Conservation (phyloP, 106 monocot genomes). For the Narthecium ossifragum region DNA sequence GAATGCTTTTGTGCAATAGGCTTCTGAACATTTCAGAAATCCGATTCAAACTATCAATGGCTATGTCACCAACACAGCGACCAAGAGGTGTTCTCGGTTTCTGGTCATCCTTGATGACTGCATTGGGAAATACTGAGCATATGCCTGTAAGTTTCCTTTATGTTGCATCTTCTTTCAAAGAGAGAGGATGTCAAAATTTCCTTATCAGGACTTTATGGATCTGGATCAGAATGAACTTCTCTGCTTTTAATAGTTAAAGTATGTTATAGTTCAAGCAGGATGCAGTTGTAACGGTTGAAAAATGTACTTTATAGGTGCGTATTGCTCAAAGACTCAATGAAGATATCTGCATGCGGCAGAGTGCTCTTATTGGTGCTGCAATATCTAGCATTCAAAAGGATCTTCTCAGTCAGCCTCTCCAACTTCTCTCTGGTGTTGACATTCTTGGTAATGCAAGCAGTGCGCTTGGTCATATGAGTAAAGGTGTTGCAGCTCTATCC, state of each 20-base stretch:
- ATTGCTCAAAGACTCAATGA: constrained; percentile 72
- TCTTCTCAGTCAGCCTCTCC: constrained; percentile 88
- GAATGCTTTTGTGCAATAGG: constrained; percentile 16
- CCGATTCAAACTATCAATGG: constrained; percentile 87
- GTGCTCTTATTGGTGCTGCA: constrained; percentile 65
- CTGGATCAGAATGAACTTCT: background rate
- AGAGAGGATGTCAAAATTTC: too few relatives aligned
- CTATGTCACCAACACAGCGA: constrained; percentile 88
- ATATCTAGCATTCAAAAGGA: constrained; percentile 84
- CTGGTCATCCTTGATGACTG: constrained; percentile 98
- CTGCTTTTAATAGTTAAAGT: background rate
- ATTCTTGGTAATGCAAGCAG: constrained; percentile 97
- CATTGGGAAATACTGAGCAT: constrained; percentile 92
- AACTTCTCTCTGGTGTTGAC: constrained; percentile 93
- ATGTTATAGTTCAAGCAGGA: background rate
- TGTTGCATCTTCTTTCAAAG: too few relatives aligned
- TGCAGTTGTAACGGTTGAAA: background rate
- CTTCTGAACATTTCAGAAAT: constrained; percentile 87
- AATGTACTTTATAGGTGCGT: constrained; percentile 42
- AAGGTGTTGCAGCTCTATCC: constrained; percentile 88
- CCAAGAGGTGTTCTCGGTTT: constrained; percentile 94
- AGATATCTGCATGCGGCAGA: constrained; percentile 79
- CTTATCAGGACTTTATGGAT: background rate
- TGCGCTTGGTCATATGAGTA: constrained; percentile 95
- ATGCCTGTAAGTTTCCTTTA: constrained; percentile 68